These are phyloP conservation scores for Aspergillus chevalieri DNA, from an alignment of 2,329 filamentous ascomycete species.

Conservation along the genomic window DNA sequence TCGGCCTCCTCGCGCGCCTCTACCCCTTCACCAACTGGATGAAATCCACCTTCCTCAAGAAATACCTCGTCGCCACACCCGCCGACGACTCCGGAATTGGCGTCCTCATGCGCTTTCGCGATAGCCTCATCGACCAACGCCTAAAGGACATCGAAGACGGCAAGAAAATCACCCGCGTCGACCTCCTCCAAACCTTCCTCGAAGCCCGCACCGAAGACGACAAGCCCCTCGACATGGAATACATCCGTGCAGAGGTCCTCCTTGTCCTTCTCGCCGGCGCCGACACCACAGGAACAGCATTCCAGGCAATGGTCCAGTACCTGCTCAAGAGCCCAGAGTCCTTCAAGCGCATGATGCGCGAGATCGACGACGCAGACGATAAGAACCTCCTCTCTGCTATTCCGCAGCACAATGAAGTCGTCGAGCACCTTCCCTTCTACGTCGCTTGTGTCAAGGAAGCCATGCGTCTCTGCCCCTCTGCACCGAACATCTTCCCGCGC, in stretches of 20 bases:
- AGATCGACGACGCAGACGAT: constrained; percentile 38
- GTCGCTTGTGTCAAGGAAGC: constrained; percentile 48
- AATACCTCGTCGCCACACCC: constrained; percentile 49
- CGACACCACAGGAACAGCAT: constrained; percentile 48
- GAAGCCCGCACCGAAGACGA: constrained; percentile 42
- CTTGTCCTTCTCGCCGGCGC: constrained; percentile 49
- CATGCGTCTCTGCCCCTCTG: constrained; percentile 47
- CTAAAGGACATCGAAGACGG: constrained; percentile 44
- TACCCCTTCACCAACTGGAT: constrained; percentile 52
- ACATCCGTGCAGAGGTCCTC: constrained; percentile 50
- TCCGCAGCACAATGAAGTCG: constrained; percentile 40
- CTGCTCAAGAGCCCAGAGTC: constrained; percentile 35
- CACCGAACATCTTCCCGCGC: constrained; percentile 48
- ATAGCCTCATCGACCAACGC: constrained; percentile 47
- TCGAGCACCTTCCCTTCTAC: constrained; percentile 42
- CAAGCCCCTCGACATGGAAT: constrained; percentile 44
- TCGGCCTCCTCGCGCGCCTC: constrained; percentile 48
- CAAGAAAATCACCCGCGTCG: constrained; percentile 40
- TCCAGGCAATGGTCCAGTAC: constrained; percentile 44
- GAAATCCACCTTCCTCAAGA: constrained; percentile 48
- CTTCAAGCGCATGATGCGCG: constrained; percentile 43
- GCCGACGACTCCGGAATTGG: constrained; percentile 52
- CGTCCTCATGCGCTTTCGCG: constrained; percentile 53
- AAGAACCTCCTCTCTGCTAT: constrained; percentile 26
- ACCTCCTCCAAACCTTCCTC: constrained; percentile 49